A percentile compares a stretch with the other conserved stretches of the same genome.
Evolutionary conservation across 345 rosid species (phyloP).

Genomic region (Laguncularia racemosa): DNA sequence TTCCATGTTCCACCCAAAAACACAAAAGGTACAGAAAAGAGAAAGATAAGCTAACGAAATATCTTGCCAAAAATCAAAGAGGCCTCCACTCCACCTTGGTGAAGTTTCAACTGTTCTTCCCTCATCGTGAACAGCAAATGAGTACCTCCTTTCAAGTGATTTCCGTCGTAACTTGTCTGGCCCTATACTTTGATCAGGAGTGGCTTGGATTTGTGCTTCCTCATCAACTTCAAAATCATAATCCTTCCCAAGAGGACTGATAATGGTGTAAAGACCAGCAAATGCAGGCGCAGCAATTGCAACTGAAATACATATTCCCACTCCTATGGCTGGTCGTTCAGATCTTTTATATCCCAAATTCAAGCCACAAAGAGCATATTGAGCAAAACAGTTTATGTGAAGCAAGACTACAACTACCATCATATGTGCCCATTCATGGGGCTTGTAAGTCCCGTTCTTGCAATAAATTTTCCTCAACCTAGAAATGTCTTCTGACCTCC

Average conservation of each 20-base stretch:
- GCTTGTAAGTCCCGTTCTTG: conserved; percentile 82
- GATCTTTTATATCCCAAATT: conserved; percentile 83
- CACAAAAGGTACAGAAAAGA: conserved; percentile 74
- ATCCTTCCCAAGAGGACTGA: conserved; percentile 89
- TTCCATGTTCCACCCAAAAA: conserved; percentile 98
- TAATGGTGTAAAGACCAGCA: conserved; percentile 68
- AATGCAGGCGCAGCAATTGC: conserved; percentile 90
- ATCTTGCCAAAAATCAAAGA: conserved; percentile 82
- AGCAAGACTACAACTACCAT: conserved; percentile 77
- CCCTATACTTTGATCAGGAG: conserved; percentile 20
- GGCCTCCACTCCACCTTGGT: conserved; percentile 87
- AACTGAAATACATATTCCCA: conserved; percentile 65
- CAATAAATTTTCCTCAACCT: conserved; percentile 74
- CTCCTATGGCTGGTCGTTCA: conserved; percentile 79
- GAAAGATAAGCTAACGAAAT: conserved; percentile 81
- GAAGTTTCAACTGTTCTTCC: conserved; percentile 32
- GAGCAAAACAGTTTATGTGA: conserved; percentile 89
- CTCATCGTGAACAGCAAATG: conserved; percentile 50
- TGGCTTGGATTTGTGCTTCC: conserved; percentile 44
- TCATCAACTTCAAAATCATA: conserved; percentile 50
- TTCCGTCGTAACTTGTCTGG: conserved; percentile 17
- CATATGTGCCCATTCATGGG: conserved; percentile 87
- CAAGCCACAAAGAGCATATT: conserved; percentile 87
- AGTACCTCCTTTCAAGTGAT: conserved; percentile 50
- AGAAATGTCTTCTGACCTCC: conserved; percentile 56